Conservation (phyloP, 495 filamentous ascomycete genomes). For the Podospora pseudoanserina region DNA sequence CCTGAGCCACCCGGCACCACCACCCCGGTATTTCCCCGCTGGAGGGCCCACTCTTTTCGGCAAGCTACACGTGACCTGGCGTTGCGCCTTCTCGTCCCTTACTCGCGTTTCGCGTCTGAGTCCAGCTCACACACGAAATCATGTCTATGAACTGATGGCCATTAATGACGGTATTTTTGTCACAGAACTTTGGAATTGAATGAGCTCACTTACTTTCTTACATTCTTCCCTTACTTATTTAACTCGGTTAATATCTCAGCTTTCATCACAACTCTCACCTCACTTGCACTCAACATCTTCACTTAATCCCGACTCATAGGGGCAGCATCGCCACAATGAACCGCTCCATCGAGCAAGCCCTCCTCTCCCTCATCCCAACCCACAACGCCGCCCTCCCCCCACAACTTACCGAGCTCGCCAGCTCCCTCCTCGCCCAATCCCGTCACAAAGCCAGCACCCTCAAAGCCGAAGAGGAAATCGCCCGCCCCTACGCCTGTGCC, state of each 20-base stretch:
- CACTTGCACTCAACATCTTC: not conserved
- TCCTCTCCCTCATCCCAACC: constrained; percentile 74
- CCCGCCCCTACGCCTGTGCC: constrained; percentile 80
- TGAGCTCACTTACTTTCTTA: not conserved
- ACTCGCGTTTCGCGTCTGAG: constrained; percentile 1
- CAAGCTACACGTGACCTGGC: constrained; percentile 22
- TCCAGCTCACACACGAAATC: not conserved
- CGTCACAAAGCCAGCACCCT: constrained; percentile 72
- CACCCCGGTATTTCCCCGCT: constrained; percentile 18
- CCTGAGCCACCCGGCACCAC: constrained; percentile 1
- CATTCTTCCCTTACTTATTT: not conserved
- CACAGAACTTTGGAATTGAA: not conserved
- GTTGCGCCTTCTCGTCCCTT: constrained; percentile 7
- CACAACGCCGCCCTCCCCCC: constrained; percentile 67
- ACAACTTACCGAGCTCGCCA: constrained; percentile 71
- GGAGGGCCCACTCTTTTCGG: not conserved
- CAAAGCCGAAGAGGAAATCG: constrained; percentile 85
- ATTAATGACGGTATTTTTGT: not conserved
- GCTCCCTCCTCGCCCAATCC: constrained; percentile 82
- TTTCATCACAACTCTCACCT: not conserved
- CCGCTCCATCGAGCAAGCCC: constrained; percentile 68
- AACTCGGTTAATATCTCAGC: not conserved
- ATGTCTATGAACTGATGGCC: not conserved
- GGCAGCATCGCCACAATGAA: constrained; percentile 51
- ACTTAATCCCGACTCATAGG: not conserved